Evolutionary conservation across 495 filamentous ascomycete genomes (phyloP), one percentile per base, ranked within the genome.

Genomic region (Hypoxylon cercidicola): DNA sequence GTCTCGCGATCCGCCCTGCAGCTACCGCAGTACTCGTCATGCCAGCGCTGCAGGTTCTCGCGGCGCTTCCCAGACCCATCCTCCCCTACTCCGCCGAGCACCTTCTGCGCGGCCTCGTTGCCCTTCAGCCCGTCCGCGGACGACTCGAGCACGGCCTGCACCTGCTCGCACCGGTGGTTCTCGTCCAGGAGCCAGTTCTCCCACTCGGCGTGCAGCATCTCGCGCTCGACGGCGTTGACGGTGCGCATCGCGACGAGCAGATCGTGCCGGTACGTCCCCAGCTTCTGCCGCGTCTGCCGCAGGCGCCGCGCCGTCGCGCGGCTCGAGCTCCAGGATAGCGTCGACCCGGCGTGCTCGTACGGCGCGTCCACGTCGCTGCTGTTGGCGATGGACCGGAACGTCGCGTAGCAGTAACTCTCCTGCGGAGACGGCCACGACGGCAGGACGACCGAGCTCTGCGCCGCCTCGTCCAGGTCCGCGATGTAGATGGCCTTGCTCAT

Each of bases 401-500:
- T 82, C 34, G 78, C 73, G 64, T 85, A 87, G 58, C 82, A 84
- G 52, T 77, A 75, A 61, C 79, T 82, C 18, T 71, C 72, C 50
- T 51, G 55, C 37, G 57, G 77, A 78, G 62, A 71, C 19, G 57
- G 77, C 78, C 64, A 72, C 18, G 62, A 57, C 19, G 59, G 39
- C 15, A 48, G 51, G 47, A 64, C 45, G 44, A 28, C 23, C 21
- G 70, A 57, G 62, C 75, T 82, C 37, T 75, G 71, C 34, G 85
- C 79, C 39, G 86, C 85, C 59, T 91, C 88, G 53, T 94, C 89
- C 23, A 99, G 80, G 73, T 97, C 94, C 62, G 79, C 79, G 50
- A 99, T 74, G 64, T 92, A 97, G 40, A 99, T 87, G 3, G 91
- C 86, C 75, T 89, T 91, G 75, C 87, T 88, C 92, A 97, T 94